These are phyloP conservation scores for Scutellaria galericulata DNA, from an alignment of 257 asterid species.

Conservation along the genomic window DNA sequence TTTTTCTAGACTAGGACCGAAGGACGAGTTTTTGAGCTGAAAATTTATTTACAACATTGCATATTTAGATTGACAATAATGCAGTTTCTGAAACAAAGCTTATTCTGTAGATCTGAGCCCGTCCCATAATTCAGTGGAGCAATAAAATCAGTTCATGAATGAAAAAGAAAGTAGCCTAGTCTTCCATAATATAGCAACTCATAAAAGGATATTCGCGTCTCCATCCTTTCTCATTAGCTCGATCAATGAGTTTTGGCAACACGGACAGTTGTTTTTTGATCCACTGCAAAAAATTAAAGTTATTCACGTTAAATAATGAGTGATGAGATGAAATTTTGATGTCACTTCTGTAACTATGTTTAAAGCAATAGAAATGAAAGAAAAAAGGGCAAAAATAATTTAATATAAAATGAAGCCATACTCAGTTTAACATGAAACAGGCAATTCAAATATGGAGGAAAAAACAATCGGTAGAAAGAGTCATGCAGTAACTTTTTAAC, in stretches of 20 bases:
- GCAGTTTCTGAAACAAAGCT: not conserved
- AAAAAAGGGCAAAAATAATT: not conserved
- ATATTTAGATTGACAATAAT: not conserved
- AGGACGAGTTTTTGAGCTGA: not conserved
- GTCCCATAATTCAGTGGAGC: not conserved
- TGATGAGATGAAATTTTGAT: slow-evolving; percentile 14
- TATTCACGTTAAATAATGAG: slow-evolving; percentile 30
- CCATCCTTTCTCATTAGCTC: slow-evolving; percentile 88
- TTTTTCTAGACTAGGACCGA: not conserved
- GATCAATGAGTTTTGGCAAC: slow-evolving; percentile 53
- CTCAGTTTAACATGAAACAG: slow-evolving; percentile 3
- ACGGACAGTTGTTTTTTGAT: slow-evolving; percentile 63
- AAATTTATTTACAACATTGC: not conserved
- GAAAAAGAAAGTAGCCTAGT: slow-evolving; percentile 16
- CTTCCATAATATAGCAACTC: slow-evolving; percentile 27
- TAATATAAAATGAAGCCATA: not conserved
- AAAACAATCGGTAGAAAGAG: not conserved
- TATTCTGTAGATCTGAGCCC: not conserved
- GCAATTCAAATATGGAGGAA: slow-evolving; percentile 4
- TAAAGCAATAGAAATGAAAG: slow-evolving; percentile 3
- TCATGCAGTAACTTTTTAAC: not conserved
- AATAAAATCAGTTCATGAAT: slow-evolving; percentile 18
- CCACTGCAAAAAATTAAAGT: slow-evolving; percentile 53
- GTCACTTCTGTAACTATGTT: not conserved
- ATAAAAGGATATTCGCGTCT: slow-evolving; percentile 84